A percentile compares a stretch with the other conserved stretches of the same genome.
phyloP scores from a whole-genome alignment of 2,329 filamentous ascomycete genomes.

The Beauveria sp. region DNA sequence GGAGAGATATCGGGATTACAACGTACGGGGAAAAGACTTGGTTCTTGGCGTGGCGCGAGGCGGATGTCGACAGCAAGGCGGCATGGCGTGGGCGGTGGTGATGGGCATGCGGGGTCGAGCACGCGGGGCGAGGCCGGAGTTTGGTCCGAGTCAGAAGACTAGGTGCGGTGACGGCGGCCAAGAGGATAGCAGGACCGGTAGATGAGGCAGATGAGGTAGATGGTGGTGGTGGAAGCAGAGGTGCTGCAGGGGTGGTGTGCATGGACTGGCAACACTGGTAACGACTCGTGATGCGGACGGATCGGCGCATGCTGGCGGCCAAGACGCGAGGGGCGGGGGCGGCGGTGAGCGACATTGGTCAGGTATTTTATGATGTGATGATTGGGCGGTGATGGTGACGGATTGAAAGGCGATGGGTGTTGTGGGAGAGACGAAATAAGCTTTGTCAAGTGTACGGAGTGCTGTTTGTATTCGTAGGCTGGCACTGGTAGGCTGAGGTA shows the following conservation, averaged over 20 bases:
- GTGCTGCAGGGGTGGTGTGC: background rate
- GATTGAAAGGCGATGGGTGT: too few relatives aligned
- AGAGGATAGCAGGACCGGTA: background rate
- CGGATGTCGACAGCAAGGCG: slow-evolving; percentile 16
- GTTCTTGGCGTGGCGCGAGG: slow-evolving; percentile 15
- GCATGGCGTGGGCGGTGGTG: slow-evolving; percentile 12
- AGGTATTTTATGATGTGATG: too few relatives aligned
- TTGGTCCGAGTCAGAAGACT: background rate
- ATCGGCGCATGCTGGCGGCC: background rate
- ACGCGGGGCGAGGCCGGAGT: background rate
- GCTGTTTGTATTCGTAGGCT: too few relatives aligned
- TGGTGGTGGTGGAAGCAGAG: background rate
- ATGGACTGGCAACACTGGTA: background rate
- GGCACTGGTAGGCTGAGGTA: too few relatives aligned
- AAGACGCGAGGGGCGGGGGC: background rate
- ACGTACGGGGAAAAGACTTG: slow-evolving; percentile 29
- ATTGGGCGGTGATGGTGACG: too few relatives aligned
- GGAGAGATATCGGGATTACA: background rate
- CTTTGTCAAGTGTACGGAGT: too few relatives aligned
- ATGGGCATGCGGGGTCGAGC: background rate
- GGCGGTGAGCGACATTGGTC: background rate
- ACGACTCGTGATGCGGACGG: background rate
- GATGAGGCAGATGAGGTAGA: background rate
- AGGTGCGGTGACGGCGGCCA: background rate
- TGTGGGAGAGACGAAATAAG: too few relatives aligned